phyloP scores from a whole-genome alignment of 805 yeast species.

The Candida wancherniae region DNA sequence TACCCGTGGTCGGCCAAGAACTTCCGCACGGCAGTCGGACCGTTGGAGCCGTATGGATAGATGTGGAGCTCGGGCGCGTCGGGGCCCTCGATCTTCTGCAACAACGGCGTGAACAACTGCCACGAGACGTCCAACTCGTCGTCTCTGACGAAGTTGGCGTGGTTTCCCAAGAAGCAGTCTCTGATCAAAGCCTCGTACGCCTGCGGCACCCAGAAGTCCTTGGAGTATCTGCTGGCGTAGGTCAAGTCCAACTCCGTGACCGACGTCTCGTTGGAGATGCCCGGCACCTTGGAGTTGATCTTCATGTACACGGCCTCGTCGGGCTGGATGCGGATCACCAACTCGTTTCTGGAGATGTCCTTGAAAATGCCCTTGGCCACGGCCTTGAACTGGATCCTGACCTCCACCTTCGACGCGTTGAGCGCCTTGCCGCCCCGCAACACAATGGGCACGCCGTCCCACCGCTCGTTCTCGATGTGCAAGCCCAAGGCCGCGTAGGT shows the following conservation, averaged over 20 bases:
- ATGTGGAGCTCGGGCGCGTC: conserved; percentile 61
- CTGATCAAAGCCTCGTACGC: conserved; percentile 95
- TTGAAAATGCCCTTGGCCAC: conserved; percentile 79
- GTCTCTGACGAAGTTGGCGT: conserved; percentile 95
- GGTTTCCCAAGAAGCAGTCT: conserved; percentile 88
- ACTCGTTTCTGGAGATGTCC: conserved; percentile 82
- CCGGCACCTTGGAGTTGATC: conserved; percentile 91
- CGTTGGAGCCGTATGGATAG: conserved; percentile 89
- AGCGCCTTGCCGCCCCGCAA: conserved; percentile 98
- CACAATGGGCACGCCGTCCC: conserved; percentile 97
- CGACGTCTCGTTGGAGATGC: conserved; percentile 75
- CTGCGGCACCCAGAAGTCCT: conserved; percentile 92
- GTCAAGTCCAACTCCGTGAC: conserved; percentile 89
- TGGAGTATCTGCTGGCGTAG: conserved; percentile 68
- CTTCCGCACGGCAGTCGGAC: conserved; percentile 62
- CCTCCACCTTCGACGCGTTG: conserved; percentile 90
- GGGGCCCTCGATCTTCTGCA: conserved; percentile 70
- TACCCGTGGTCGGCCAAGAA: conserved; percentile 72
- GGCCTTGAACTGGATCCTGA: conserved; percentile 85
- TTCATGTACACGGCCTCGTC: conserved; percentile 90
- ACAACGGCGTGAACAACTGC: conserved; percentile 88
- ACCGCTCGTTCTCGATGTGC: conserved; percentile 83
- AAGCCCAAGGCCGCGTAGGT: conserved; percentile 86
- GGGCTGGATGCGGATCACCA: conserved; percentile 93
- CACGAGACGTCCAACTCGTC: conserved; percentile 94